These are phyloP conservation scores for Leptosphaerulina australis DNA, from an alignment of 2,329 filamentous ascomycete genomes.

Conservation along the genomic window DNA sequence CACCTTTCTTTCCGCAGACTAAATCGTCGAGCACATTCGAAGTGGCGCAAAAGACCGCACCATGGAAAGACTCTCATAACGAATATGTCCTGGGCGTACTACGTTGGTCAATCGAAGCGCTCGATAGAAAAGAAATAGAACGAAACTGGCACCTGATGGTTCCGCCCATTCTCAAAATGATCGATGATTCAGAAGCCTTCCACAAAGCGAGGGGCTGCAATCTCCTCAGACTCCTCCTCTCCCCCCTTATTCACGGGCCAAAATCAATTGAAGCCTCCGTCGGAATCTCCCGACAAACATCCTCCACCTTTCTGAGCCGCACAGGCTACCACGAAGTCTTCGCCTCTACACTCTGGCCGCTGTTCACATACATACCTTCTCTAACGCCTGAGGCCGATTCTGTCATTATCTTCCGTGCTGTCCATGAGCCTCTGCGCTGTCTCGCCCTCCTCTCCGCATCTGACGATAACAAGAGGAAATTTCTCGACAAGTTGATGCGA, in stretches of 20 bases:
- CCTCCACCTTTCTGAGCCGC: constrained; percentile 58
- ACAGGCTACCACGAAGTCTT: constrained; percentile 69
- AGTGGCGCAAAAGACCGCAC: constrained; percentile 60
- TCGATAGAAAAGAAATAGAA: constrained; percentile 58
- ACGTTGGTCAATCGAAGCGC: constrained; percentile 63
- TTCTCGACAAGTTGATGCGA: constrained; percentile 55
- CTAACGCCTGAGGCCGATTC: constrained; percentile 78
- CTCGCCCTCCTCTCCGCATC: constrained; percentile 50
- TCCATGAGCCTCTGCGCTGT: constrained; percentile 69
- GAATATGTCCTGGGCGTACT: constrained; percentile 63
- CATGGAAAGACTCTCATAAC: constrained; percentile 63
- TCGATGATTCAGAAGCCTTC: constrained; percentile 65
- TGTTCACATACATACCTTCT: constrained; percentile 76
- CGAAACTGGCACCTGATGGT: constrained; percentile 71
- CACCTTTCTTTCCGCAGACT: constrained; percentile 65
- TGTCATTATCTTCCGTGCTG: constrained; percentile 64
- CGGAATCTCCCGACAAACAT: constrained; percentile 29
- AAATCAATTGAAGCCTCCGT: neutral
- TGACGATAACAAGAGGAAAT: constrained; percentile 20
- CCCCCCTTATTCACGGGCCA: constrained; percentile 33
- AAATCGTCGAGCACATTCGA: constrained; percentile 55
- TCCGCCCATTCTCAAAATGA: constrained; percentile 71
- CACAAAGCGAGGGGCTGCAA: constrained; percentile 64
- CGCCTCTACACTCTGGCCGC: constrained; percentile 71
- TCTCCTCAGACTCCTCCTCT: constrained; percentile 62